Percentiles rank a stretch among this genome's conserved stretches.
These are phyloP conservation scores for Beauveria varroae DNA, from an alignment of 2,329 filamentous ascomycete genomes.

Conservation along the genomic window DNA sequence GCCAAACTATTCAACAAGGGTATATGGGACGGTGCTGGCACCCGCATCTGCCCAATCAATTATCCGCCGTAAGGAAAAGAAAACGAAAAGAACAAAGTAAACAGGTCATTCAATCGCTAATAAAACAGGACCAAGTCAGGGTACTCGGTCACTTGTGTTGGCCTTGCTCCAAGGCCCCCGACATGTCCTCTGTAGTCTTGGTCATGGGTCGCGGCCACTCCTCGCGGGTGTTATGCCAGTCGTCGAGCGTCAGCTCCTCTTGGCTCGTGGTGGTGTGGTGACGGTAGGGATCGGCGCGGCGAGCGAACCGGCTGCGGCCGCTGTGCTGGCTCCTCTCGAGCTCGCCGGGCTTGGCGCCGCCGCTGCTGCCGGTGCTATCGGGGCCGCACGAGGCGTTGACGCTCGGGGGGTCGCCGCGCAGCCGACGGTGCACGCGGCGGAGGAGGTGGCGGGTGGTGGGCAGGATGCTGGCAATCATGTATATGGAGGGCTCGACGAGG, in stretches of 20 bases:
- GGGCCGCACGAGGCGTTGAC: background rate
- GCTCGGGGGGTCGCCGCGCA: background rate
- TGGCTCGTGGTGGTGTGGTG: slow-evolving; percentile 1
- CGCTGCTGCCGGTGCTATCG: background rate
- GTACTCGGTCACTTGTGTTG: too few species aligned
- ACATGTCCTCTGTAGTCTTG: background rate
- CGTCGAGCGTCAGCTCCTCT: slow-evolving; percentile 10
- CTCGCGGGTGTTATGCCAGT: slow-evolving; percentile 4
- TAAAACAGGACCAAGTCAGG: background rate
- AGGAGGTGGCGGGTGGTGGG: slow-evolving; percentile 11
- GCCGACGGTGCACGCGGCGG: background rate
- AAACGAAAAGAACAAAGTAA: too few species aligned
- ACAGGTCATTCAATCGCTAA: background rate
- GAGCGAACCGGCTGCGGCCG: background rate
- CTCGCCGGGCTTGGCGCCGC: background rate
- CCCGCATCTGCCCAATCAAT: background rate
- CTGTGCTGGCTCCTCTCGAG: background rate
- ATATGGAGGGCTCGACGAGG: slow-evolving; percentile 13
- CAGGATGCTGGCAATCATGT: slow-evolving; percentile 13
- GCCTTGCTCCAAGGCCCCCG: background rate
- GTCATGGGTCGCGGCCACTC: background rate
- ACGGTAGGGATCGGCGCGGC: background rate
- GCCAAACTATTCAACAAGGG: background rate
- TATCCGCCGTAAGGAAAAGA: too few species aligned
- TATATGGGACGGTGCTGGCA: background rate